A percentile compares a stretch with the other conserved stretches of the same genome.
Conservation (phyloP, 176 grass and related monocot genomes). For the Secale cereale region DNA sequence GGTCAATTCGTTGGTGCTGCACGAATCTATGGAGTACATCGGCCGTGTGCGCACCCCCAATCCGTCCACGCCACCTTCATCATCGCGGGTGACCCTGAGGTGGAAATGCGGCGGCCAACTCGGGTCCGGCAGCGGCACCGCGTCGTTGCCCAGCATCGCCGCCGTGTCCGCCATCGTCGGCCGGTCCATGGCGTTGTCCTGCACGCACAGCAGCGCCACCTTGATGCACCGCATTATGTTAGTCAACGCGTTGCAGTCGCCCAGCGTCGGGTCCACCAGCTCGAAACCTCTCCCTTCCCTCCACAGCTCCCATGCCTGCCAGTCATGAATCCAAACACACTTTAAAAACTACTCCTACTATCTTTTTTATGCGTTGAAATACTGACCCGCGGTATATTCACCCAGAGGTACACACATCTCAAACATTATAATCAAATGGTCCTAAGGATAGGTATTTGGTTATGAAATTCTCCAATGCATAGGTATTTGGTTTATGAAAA, state of each 20-base stretch:
- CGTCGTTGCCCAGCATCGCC: slow-evolving; percentile 31
- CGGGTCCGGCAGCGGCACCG: slow-evolving; percentile 19
- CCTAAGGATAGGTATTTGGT: no score
- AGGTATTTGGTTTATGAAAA: no score
- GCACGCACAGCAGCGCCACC: slow-evolving; percentile 63
- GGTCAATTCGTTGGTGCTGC: slow-evolving; percentile 34
- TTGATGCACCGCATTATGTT: slow-evolving; percentile 36
- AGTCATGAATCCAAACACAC: neutral
- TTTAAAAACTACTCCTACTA: no score
- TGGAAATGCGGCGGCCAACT: slow-evolving; percentile 29
- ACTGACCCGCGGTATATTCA: no score
- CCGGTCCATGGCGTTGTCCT: slow-evolving; percentile 40
- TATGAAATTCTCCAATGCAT: no score
- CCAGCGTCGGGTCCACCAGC: slow-evolving; percentile 43
- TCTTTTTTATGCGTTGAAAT: no score
- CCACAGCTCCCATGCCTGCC: slow-evolving; percentile 59
- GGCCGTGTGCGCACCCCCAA: neutral
- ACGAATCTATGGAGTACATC: neutral
- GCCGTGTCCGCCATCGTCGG: slow-evolving; percentile 49
- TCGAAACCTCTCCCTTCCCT: slow-evolving; percentile 30
- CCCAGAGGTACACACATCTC: no score
- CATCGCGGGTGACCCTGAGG: slow-evolving; percentile 19
- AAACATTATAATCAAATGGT: no score
- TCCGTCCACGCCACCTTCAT: neutral
- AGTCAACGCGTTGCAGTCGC: neutral